phyloP scores from a whole-genome alignment of 2,329 filamentous ascomycete genomes.

The Fusarium sp. region DNA sequence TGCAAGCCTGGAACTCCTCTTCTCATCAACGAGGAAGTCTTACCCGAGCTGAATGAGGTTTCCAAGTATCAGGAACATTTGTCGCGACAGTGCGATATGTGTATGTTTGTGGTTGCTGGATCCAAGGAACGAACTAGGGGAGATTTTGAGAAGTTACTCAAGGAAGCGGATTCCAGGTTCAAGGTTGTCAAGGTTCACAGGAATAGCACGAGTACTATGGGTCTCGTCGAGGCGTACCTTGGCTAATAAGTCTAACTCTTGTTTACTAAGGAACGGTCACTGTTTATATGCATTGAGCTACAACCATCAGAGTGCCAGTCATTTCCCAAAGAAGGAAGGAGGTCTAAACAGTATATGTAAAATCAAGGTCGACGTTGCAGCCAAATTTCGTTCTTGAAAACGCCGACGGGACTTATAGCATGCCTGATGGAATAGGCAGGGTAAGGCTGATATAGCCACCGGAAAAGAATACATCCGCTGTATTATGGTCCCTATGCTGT shows the following conservation, averaged over 20 bases:
- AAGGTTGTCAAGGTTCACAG: background rate
- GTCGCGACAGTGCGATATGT: background rate
- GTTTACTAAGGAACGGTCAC: rapidly evolving
- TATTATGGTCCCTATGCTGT: background rate
- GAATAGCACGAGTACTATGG: background rate
- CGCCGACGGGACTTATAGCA: too few relatives aligned
- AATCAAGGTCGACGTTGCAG: background rate
- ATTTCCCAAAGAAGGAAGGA: background rate
- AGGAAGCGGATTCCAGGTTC: background rate
- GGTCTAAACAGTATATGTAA: rapidly evolving
- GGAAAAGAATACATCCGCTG: background rate
- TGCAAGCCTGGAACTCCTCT: background rate
- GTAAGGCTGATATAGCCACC: background rate
- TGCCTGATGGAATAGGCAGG: background rate
- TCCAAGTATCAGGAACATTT: background rate
- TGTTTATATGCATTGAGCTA: too few relatives aligned
- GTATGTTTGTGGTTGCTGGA: background rate
- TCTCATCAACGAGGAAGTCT: background rate
- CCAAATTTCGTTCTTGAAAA: rapidly evolving
- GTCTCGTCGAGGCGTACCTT: background rate
- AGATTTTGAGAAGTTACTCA: background rate
- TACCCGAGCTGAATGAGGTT: background rate
- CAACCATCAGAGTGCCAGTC: rapidly evolving
- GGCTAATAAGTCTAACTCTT: rapidly evolving
- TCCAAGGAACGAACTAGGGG: background rate